phyloP scores from a whole-genome alignment of 441 rosid genomes.

The Populus tomentosa region DNA sequence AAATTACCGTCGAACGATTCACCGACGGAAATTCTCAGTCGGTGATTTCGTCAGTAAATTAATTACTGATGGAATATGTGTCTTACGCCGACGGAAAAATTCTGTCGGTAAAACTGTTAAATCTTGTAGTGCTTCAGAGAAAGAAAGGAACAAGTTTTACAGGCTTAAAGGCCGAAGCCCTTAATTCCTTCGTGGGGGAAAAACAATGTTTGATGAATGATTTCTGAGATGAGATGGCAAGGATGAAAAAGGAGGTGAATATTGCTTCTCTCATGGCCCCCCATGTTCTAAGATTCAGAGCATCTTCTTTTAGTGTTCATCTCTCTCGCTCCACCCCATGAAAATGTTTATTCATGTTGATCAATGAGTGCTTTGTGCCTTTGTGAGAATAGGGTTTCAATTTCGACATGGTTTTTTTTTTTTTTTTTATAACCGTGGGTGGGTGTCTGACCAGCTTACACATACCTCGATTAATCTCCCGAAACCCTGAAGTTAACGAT shows the following conservation, averaged over 20 bases:
- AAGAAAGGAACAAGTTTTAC: not conserved
- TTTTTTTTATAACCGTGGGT: no score
- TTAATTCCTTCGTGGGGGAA: constrained; percentile 5
- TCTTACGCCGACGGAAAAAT: no score
- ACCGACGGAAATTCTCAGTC: no score
- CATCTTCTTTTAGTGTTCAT: not conserved
- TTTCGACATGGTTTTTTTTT: not conserved
- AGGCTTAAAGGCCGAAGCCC: constrained; percentile 20
- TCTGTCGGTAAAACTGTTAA: no score
- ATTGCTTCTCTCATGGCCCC: not conserved
- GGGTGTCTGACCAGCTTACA: no score
- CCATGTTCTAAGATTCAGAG: not conserved
- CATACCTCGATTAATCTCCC: fast-evolving
- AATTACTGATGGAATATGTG: no score
- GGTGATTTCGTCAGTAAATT: no score
- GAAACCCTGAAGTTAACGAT: no score
- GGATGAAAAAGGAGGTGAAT: not conserved
- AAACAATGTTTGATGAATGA: constrained; percentile 19
- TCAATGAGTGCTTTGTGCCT: not conserved
- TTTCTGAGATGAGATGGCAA: not conserved
- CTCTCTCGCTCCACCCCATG: not conserved
- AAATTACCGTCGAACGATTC: no score
- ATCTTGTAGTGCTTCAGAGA: not conserved
- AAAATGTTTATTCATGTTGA: no score
- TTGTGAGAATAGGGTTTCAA: not conserved